phyloP scores from a whole-genome alignment of 345 rosid genomes.

The Ricinus communis region DNA sequence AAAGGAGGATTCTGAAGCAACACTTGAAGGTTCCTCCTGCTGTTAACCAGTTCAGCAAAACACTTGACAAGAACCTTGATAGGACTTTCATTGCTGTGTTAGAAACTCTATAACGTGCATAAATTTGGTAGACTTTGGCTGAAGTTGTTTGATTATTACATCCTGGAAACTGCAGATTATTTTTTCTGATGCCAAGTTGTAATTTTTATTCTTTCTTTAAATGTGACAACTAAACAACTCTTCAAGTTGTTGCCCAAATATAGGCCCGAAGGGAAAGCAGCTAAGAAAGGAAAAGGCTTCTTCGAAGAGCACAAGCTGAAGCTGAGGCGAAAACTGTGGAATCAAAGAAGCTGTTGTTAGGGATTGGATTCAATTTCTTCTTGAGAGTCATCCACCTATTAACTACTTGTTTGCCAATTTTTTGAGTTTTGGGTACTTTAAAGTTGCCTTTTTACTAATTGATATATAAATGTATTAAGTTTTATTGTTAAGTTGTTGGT shows the following conservation, averaged over 20 bases:
- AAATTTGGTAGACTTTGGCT: not conserved
- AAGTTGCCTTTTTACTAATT: too few relatives aligned
- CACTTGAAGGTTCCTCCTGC: conserved; percentile 91
- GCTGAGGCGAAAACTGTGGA: conserved; percentile 59
- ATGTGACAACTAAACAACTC: conserved; percentile 51
- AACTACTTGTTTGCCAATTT: too few relatives aligned
- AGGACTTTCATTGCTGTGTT: not conserved
- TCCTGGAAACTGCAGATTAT: not conserved
- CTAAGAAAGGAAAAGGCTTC: conserved; percentile 60
- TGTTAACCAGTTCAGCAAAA: conserved; percentile 83
- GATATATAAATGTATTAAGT: too few relatives aligned
- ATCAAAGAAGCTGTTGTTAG: conserved; percentile 66
- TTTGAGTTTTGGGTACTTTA: too few relatives aligned
- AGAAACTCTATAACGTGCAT: not conserved
- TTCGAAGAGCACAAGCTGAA: conserved; percentile 59
- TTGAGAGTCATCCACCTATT: too few relatives aligned
- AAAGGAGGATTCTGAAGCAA: conserved; percentile 74
- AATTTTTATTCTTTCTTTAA: not conserved
- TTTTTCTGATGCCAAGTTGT: not conserved
- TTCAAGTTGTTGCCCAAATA: conserved; percentile 70
- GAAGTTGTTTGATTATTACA: not conserved
- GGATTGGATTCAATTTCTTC: too few relatives aligned
- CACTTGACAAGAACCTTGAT: conserved; percentile 90
- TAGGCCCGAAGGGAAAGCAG: conserved; percentile 66
- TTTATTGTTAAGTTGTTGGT: too few relatives aligned